Conservation (phyloP, 345 rosid species). For the Euclidium syriacum region DNA sequence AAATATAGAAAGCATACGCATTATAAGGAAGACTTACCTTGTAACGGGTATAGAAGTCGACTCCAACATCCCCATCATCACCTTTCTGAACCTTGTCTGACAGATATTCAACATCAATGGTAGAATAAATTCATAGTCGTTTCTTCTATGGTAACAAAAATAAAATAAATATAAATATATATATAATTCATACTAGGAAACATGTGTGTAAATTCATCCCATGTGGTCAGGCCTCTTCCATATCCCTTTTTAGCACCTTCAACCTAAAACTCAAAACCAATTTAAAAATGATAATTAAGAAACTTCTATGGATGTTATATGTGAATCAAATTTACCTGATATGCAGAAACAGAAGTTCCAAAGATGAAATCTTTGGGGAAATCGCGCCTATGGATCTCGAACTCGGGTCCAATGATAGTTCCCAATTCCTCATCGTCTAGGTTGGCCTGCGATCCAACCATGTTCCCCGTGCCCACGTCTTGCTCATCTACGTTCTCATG, state of each 20-base stretch:
- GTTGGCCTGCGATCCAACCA: constrained; percentile 7
- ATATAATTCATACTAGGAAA: constrained; percentile 15
- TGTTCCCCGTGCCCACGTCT: not conserved
- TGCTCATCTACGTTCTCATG: not conserved
- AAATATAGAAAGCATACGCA: not conserved
- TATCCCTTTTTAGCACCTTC: constrained; percentile 34
- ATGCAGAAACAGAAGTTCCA: constrained; percentile 31
- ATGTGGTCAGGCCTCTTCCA: constrained; percentile 30
- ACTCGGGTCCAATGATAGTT: constrained; percentile 29
- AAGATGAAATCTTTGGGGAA: constrained; percentile 26
- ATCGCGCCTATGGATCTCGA: constrained; percentile 6
- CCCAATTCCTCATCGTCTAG: constrained; percentile 23
- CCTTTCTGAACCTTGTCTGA: constrained; percentile 16
- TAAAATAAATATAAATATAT: not conserved
- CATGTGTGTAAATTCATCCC: constrained; percentile 34
- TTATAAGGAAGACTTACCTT: constrained; percentile 11
- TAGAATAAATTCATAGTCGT: too few relatives aligned
- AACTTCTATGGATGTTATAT: not conserved
- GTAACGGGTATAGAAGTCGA: constrained; percentile 30
- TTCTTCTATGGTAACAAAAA: too few relatives aligned
- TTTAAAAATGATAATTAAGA: not conserved
- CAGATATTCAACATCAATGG: not conserved
- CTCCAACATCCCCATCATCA: constrained; percentile 13
- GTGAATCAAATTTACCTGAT: constrained; percentile 21
- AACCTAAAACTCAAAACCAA: constrained; percentile 17